A percentile compares a stretch with the other conserved stretches of the same genome.
Conservation (phyloP, 768 basidiomycete genomes). For the Leccinum uliginosum region DNA sequence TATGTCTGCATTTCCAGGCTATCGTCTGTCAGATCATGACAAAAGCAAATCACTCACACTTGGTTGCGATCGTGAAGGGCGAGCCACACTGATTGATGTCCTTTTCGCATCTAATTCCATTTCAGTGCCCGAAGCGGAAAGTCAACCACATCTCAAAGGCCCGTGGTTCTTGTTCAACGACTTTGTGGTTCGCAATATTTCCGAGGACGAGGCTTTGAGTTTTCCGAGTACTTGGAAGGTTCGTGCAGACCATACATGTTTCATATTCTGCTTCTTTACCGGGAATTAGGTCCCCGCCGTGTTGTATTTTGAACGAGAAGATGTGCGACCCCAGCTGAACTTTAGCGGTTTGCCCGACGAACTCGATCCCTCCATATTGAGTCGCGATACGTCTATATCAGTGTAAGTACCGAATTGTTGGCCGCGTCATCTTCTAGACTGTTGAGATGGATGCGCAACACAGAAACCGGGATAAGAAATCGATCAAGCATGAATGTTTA, state of each 20-base stretch:
- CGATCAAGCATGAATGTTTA: slow-evolving; percentile 78
- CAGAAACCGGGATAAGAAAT: slow-evolving; percentile 70
- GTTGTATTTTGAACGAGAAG: slow-evolving; percentile 81
- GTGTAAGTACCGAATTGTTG: slow-evolving; percentile 42
- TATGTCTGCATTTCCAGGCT: slow-evolving; percentile 43
- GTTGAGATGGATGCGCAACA: not conserved
- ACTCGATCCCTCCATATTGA: slow-evolving; percentile 72
- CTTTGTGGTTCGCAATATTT: slow-evolving; percentile 81
- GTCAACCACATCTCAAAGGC: slow-evolving; percentile 35
- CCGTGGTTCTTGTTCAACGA: slow-evolving; percentile 98
- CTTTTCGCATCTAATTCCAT: not conserved
- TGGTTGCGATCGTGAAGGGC: slow-evolving; percentile 88
- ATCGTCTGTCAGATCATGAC: slow-evolving; percentile 75
- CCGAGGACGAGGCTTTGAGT: slow-evolving; percentile 82
- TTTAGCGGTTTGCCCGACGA: slow-evolving; percentile 58
- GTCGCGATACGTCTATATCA: slow-evolving; percentile 85
- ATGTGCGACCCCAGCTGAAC: slow-evolving; percentile 55
- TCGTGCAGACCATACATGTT: slow-evolving; percentile 10
- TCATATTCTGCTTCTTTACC: not conserved
- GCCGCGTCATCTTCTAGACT: not conserved
- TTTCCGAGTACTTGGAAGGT: slow-evolving; percentile 95
- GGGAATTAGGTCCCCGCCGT: slow-evolving; percentile 72
- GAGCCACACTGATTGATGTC: not conserved
- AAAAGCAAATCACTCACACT: slow-evolving; percentile 71
- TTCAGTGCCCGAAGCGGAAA: slow-evolving; percentile 68